phyloP scores from a whole-genome alignment of 192 early-diverging fungal genomes.

The Mortierella antarctica region DNA sequence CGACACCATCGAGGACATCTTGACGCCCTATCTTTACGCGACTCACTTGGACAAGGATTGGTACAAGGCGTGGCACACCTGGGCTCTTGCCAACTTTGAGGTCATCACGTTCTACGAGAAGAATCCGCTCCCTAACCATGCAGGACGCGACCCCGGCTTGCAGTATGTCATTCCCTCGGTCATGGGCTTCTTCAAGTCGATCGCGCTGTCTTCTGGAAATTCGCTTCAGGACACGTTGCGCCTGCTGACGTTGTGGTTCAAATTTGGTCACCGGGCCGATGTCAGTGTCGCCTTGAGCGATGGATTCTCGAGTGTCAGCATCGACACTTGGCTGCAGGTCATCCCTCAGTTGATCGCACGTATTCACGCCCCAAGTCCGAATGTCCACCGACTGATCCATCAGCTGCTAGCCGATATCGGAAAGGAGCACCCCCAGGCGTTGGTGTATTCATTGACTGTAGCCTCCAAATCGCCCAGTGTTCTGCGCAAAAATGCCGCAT shows the following conservation, averaged over 20 bases:
- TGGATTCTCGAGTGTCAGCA: conserved; percentile 84
- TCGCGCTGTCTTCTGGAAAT: conserved; percentile 85
- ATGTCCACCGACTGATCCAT: conserved; percentile 87
- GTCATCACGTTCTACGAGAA: conserved; percentile 82
- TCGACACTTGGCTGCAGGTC: conserved; percentile 97
- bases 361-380: conserved; percentile 82
- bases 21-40: conserved; percentile 85
- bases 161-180: conserved; percentile 90
- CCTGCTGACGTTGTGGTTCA: conserved; percentile 94
- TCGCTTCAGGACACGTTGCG: conserved; percentile 96
- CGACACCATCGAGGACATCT: conserved; percentile 75
- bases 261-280: conserved; percentile 89
- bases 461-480: conserved; percentile 91
- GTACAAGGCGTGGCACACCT: conserved; percentile 98
- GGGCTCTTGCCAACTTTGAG: conserved; percentile 95
- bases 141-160: conserved; percentile 55
- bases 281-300: conserved; percentile 85
- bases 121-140: conserved; percentile 50
- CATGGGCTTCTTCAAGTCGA: conserved; percentile 93
- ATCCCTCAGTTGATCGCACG: conserved; percentile 97
- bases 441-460: conserved; percentile 97
- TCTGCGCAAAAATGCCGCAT: conserved; percentile 79
- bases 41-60: conserved; percentile 90
- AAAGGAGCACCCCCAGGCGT: conserved; percentile 94
- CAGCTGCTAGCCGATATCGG: conserved; percentile 91